A percentile compares a stretch with the other conserved stretches of the same genome.
phyloP scores from a whole-genome alignment of 2,329 filamentous ascomycete genomes.

The Capronia americana region DNA sequence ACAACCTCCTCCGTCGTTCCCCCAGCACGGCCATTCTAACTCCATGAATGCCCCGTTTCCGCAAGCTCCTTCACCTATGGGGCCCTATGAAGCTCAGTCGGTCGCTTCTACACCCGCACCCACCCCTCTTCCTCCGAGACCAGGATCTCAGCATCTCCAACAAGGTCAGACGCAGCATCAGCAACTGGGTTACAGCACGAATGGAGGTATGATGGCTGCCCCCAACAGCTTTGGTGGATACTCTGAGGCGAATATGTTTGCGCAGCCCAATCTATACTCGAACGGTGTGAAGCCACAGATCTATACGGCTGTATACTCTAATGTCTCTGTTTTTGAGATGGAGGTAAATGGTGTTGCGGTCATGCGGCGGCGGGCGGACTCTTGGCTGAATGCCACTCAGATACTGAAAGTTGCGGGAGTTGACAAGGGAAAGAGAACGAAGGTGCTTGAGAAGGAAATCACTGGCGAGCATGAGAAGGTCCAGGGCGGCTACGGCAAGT shows the following conservation, averaged over 20 bases:
- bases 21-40: slow-evolving; percentile 38
- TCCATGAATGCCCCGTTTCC: slow-evolving; percentile 45
- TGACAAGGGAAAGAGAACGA: slow-evolving; percentile 96
- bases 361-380: slow-evolving; percentile 93
- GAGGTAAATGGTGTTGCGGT: slow-evolving; percentile 91
- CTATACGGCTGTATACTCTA: slow-evolving; percentile 82
- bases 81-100: slow-evolving; percentile 54
- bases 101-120: slow-evolving; percentile 53
- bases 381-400: slow-evolving; percentile 97
- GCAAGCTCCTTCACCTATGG: slow-evolving; percentile 48
- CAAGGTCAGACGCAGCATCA: slow-evolving; percentile 50
- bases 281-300: slow-evolving; percentile 50
- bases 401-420: slow-evolving; percentile 97
- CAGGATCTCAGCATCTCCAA: slow-evolving; percentile 48
- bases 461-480: slow-evolving; percentile 98
- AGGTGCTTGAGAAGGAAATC: slow-evolving; percentile 97
- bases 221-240: slow-evolving; percentile 48
- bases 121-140: slow-evolving; percentile 50
- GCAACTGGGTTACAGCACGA: slow-evolving; percentile 36
- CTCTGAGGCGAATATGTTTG: slow-evolving; percentile 51
- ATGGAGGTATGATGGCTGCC: slow-evolving; percentile 43
- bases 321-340: slow-evolving; percentile 98
- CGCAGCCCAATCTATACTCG: slow-evolving; percentile 38
- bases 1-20: slow-evolving; percentile 39
- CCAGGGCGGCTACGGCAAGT: slow-evolving; percentile 97